phyloP scores from a whole-genome alignment of 2,329 filamentous ascomycete species.

The Ambrosiella cleistominuta region DNA sequence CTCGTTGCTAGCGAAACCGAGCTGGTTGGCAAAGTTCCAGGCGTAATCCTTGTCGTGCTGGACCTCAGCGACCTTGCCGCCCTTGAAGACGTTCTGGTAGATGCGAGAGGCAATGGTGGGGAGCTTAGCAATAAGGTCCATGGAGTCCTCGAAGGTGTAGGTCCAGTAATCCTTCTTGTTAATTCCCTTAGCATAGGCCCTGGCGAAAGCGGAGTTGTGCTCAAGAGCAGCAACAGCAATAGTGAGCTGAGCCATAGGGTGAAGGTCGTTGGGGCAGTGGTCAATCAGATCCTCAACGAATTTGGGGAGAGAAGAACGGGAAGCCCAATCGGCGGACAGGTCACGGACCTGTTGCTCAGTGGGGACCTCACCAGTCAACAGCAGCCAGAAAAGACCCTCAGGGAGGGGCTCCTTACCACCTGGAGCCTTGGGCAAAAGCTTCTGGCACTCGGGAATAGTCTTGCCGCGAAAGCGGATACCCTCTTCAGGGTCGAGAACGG shows the following conservation, averaged over 20 bases:
- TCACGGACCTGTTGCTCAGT: constrained; percentile 96
- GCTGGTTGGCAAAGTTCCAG: constrained; percentile 99
- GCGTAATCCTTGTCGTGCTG: constrained; percentile 99
- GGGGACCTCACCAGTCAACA: constrained; percentile 93
- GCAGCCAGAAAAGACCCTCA: constrained; percentile 99
- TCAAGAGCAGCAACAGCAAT: constrained; percentile 94
- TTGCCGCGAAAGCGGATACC: constrained; percentile 98
- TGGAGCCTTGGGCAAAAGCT: constrained; percentile 89
- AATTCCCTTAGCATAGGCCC: constrained; percentile 96
- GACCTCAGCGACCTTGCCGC: constrained; percentile 87
- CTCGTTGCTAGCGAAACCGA: constrained; percentile 84
- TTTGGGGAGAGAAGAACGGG: constrained; percentile 89
- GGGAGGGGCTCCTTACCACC: constrained; percentile 94
- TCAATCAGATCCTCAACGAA: constrained; percentile 99
- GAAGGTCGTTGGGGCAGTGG: constrained; percentile 94
- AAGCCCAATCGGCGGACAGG: constrained; percentile 96
- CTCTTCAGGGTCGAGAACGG: constrained; percentile 94
- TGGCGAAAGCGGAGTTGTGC: constrained; percentile 93
- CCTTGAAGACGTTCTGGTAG: constrained; percentile 99
- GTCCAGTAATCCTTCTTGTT: constrained; percentile 99
- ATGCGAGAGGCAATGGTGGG: constrained; percentile 95
- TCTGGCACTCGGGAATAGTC: constrained; percentile 97
- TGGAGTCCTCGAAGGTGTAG: constrained; percentile 98
- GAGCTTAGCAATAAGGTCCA: constrained; percentile 99
- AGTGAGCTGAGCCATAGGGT: constrained; percentile 99